Conservation (phyloP, 2,329 filamentous ascomycete species). For the Stagonosporopsis vannaccii region DNA sequence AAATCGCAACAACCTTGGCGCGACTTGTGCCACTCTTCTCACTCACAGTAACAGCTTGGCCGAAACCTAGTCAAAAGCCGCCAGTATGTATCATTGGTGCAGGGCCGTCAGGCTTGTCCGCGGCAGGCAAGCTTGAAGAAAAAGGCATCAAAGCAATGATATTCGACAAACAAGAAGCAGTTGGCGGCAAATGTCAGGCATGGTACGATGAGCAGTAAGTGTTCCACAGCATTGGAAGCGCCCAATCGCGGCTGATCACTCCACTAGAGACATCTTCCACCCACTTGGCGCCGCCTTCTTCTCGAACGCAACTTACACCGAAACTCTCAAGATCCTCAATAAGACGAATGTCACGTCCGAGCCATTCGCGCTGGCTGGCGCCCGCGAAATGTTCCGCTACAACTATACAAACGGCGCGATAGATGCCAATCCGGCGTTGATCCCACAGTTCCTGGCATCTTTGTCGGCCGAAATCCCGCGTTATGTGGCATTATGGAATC, state of each 20-base stretch:
- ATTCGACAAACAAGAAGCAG: constrained; percentile 46
- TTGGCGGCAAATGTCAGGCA: constrained; percentile 49
- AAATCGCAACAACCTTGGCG: constrained; percentile 31
- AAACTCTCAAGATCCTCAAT: constrained; percentile 47
- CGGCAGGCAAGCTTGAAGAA: constrained; percentile 41
- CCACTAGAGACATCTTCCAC: constrained; percentile 48
- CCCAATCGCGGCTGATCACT: constrained; percentile 43
- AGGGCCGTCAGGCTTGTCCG: constrained; percentile 47
- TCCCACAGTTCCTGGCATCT: constrained; percentile 32
- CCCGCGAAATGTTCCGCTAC: constrained; percentile 43
- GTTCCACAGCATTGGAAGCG: constrained; percentile 33
- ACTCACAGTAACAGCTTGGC: constrained; percentile 37
- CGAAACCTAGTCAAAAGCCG: constrained; percentile 31
- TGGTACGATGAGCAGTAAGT: constrained; percentile 50
- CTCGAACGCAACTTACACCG: constrained; percentile 47
- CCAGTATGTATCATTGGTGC: constrained; percentile 50
- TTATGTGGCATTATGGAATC: constrained; percentile 44
- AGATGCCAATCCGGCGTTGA: constrained; percentile 28
- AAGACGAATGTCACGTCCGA: constrained; percentile 42
- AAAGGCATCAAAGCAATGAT: constrained; percentile 48
- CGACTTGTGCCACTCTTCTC: constrained; percentile 32
- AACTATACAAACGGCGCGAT: constrained; percentile 44
- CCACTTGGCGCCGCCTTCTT: constrained; percentile 50
- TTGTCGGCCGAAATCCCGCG: constrained; percentile 44
- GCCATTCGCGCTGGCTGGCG: constrained; percentile 43